Percentiles rank a stretch among this genome's conserved stretches.
These are phyloP conservation scores for Ceratocystis harringtonii DNA, from an alignment of 2,329 filamentous ascomycete genomes.

Conservation along the genomic window DNA sequence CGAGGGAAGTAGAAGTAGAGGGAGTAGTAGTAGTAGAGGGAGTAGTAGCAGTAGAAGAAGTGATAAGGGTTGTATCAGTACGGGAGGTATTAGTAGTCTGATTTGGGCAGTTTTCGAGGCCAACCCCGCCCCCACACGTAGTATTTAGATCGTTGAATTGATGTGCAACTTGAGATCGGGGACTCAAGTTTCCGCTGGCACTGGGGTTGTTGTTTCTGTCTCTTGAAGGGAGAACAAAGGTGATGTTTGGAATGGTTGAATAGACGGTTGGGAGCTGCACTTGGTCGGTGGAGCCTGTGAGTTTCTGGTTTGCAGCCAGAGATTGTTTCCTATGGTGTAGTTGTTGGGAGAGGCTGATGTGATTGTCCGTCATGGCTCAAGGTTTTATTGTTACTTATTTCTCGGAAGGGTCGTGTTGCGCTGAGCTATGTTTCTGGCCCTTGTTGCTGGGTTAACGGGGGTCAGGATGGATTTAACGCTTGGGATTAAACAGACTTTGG, in stretches of 20 bases:
- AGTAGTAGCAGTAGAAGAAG: background rate
- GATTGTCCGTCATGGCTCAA: background rate
- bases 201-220: constrained; percentile 4
- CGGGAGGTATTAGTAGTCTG: background rate
- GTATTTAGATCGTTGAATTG: constrained; percentile 12
- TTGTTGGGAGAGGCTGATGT: background rate
- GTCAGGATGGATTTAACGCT: background rate
- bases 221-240: constrained; percentile 12
- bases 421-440: background rate
- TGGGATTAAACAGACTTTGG: background rate
- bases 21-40: background rate
- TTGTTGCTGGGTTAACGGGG: constrained; percentile 5
- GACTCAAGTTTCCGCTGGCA: constrained; percentile 7
- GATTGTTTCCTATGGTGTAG: background rate
- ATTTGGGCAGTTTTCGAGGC: background rate
- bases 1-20: background rate
- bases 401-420: background rate
- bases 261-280: constrained; percentile 2
- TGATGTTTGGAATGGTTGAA: constrained; percentile 6
- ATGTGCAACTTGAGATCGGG: constrained; percentile 13
- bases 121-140: constrained; percentile 7
- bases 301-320: constrained; percentile 5
- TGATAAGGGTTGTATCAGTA: background rate
- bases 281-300: constrained; percentile 9
- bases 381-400: background rate